Percentiles rank a stretch among this genome's conserved stretches.
Evolutionary conservation across 2,329 filamentous ascomycete species (phyloP).

Genomic region (Colletotrichum spaethianum): DNA sequence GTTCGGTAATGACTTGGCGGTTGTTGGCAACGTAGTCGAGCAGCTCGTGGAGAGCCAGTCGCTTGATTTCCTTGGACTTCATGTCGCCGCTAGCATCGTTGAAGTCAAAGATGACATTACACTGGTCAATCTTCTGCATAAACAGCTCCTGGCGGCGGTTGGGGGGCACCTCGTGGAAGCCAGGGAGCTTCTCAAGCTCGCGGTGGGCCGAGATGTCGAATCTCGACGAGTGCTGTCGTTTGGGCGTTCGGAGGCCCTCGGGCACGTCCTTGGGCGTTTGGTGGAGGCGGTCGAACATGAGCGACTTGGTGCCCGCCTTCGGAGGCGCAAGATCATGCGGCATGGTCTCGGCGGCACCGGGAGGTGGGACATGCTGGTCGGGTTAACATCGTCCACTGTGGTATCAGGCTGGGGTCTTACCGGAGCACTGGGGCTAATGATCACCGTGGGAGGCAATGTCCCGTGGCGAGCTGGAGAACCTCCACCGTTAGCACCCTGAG

Average conservation of each 20-base stretch:
- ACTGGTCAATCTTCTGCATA: conserved; percentile 99
- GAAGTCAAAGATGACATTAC: conserved; percentile 99
- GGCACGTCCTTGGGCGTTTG: conserved; percentile 97
- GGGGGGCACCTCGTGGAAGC: conserved; percentile 97
- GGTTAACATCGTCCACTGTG: background rate
- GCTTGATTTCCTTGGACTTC: conserved; percentile 99
- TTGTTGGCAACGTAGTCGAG: conserved; percentile 99
- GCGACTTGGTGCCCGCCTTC: conserved; percentile 90
- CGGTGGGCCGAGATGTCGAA: conserved; percentile 98
- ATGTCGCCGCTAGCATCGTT: conserved; percentile 98
- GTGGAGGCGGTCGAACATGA: conserved; percentile 90
- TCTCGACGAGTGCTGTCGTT: conserved; percentile 95
- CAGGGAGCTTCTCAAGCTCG: conserved; percentile 96
- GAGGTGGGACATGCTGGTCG: conserved; percentile 86
- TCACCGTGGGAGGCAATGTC: conserved; percentile 84
- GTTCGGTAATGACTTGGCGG: conserved; percentile 96
- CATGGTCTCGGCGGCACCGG: conserved; percentile 97
- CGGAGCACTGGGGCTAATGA: conserved; percentile 94
- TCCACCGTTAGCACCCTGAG: conserved; percentile 58
- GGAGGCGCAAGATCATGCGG: conserved; percentile 96
- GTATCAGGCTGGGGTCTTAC: conserved; percentile 67
- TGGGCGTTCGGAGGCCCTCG: conserved; percentile 94
- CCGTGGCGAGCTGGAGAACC: conserved; percentile 76
- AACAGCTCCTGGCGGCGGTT: conserved; percentile 96
- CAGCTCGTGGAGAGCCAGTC: conserved; percentile 93